Evolutionary conservation across 352 stramenopile genomes (phyloP).

Genomic region (Globisporangium mamillatum): DNA sequence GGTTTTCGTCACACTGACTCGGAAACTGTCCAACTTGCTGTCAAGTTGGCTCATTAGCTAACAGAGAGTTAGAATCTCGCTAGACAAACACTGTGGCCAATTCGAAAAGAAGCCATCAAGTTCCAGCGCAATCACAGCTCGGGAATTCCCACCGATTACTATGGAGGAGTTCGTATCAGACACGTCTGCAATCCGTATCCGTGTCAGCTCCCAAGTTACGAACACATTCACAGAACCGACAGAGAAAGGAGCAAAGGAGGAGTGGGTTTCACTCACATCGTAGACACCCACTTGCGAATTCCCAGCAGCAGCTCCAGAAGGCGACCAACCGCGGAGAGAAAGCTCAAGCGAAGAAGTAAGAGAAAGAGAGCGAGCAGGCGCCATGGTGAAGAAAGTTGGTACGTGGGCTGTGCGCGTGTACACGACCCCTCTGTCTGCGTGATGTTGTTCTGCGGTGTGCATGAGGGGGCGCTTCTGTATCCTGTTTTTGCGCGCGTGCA

Average conservation of each 20-base stretch:
- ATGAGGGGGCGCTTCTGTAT: neutral
- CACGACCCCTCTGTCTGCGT: neutral
- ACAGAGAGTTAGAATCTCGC: too few species aligned
- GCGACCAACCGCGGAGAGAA: neutral
- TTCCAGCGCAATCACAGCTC: neutral
- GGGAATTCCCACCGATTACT: neutral
- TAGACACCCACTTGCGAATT: neutral
- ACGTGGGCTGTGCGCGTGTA: constrained; percentile 9
- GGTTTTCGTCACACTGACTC: too few species aligned
- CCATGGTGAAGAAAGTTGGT: constrained; percentile 67
- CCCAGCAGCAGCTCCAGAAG: constrained; percentile 2
- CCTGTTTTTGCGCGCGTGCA: neutral
- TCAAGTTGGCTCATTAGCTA: too few species aligned
- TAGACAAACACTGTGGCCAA: too few species aligned
- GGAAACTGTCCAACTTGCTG: too few species aligned
- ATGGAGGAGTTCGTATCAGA: neutral
- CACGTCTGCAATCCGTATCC: neutral
- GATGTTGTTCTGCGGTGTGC: neutral
- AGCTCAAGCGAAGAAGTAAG: neutral
- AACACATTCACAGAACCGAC: neutral
- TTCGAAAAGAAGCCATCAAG: neutral
- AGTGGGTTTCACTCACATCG: neutral
- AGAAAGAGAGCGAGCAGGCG: neutral
- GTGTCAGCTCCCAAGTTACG: neutral
- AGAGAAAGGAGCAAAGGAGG: neutral